Conservation (phyloP, 331 rosid species). For the Telfairia occidentalis region DNA sequence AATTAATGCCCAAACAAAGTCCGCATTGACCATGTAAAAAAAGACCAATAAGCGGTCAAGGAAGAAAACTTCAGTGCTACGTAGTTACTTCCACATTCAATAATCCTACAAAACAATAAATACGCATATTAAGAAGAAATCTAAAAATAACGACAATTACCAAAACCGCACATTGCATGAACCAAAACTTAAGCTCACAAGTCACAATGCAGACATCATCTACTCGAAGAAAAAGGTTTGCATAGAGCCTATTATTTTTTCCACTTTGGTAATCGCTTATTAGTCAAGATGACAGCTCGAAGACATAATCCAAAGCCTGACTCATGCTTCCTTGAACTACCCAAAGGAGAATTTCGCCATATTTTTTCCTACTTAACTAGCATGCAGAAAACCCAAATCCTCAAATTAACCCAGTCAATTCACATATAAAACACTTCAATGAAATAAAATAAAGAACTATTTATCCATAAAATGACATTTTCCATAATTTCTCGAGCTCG, state of each 20-base stretch:
- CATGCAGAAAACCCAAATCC: background rate
- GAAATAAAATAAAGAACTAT: background rate
- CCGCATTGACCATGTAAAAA: background rate
- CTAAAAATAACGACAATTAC: background rate
- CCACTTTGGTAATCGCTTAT: background rate
- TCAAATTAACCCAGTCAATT: background rate
- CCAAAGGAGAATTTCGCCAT: background rate
- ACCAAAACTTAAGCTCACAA: background rate
- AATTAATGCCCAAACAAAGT: background rate
- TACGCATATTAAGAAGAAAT: background rate
- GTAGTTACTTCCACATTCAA: background rate
- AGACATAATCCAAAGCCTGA: background rate
- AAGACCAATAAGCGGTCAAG: background rate
- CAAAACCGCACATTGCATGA: background rate
- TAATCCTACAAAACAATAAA: slow-evolving; percentile 2
- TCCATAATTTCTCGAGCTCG: background rate
- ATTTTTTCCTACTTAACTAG: background rate
- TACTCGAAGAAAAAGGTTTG: background rate
- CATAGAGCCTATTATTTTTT: background rate
- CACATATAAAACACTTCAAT: background rate
- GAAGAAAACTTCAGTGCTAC: background rate
- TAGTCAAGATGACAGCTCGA: background rate
- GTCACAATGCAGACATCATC: background rate
- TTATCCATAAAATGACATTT: background rate
- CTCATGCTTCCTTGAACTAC: background rate